Base-by-base conservation (phyloP, 1,139 yeast species). In the Yamadazyma blattariae region DNA sequence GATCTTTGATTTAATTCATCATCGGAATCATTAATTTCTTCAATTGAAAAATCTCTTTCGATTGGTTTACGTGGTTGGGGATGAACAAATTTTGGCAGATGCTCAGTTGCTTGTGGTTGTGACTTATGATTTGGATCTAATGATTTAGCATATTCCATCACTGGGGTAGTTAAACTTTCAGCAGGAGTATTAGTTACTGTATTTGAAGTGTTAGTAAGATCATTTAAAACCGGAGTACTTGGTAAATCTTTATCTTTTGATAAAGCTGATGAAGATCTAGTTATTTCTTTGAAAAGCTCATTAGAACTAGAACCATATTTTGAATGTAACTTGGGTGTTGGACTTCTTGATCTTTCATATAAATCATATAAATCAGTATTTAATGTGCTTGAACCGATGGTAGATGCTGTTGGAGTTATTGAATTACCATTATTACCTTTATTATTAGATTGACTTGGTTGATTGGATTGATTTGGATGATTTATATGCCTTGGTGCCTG, bases 1-100 rank as follows among this genome's bases (percentile, higher is more conserved):
- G 32, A 21, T 27, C 40, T 41, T 16, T 40, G 41, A 20, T 34
- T 45, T 35, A 54, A 49, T 36, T 67, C 71, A 32, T 64, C 72
- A 38, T 67, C 73, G 22, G 67, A 57, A 41, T 17, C 69, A 41
- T 65, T 61, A 20, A 64, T 58, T 45, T 69, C 75, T 46, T 68
- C 74, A 36, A 69, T 67, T 8, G 67, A 62, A 36, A 52, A 61
- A 32, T 64, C 70, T 40, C 50, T 27, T 20, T 45, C 48, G 3
- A 45, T 16, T 25, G 23, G 37, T 22, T 16, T 35, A 20, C 20
- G 33, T 12, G 37, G 41, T 14, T 33, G 33, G 9, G 32, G 35
- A 20, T 33, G 32, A 10, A 27, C 15, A 7, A 32, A 30, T 17
- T 26, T 15, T n/a, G n/a, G n/a, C n/a, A n/a, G n/a, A n/a, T n/a